Base-by-base conservation (phyloP, 352 stramenopile species). In the Globisporangium iwayamae region DNA sequence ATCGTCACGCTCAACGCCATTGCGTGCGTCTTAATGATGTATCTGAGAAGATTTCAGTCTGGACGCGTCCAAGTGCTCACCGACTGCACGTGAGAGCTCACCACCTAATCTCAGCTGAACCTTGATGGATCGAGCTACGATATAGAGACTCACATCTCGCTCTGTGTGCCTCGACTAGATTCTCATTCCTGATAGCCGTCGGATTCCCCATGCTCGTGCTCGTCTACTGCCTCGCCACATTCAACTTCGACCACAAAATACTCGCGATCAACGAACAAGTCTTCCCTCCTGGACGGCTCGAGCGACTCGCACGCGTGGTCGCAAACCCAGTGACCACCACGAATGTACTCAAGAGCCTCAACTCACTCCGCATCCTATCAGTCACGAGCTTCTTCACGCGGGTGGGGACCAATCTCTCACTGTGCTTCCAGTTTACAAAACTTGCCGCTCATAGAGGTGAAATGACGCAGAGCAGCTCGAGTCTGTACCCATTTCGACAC, bases 331-430 rank as follows among this genome's bases (percentile, higher is more conserved):
- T 67, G 2, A 47, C 11, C 36, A 60, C n/a, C n/a, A n/a, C n/a
- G n/a, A n/a, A n/a, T 46, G 68, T 80, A 53, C 65, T 71, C 48
- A 20, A 68, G 34, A 69, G 41, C 9, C 50, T 81, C 10, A 69
- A 78, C 18, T 71, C 62, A 2, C 61, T 83, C 4, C 66, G 73
- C 0, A 74, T 83, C 25, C 55, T 64, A 34, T 69, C 75, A 1
- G 34, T 54, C 0, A 22, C 71, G 2, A 59, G 69, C 18, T 64
- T 78, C 11, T 74, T 79, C 43, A 66, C 65, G 0, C 65, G 66
- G 2, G 41, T 81, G 0, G 71, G 75, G 0, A 70, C 72, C 2
- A 74, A 77, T 34, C 11, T 68, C 0, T 62, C 64, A 0, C 41
- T 83, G 18, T 50, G 32, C 20, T 14, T 50, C 36, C 34, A 32